Base-by-base conservation (phyloP, 495 filamentous ascomycete species). In the Lentithecium fluviatile region DNA sequence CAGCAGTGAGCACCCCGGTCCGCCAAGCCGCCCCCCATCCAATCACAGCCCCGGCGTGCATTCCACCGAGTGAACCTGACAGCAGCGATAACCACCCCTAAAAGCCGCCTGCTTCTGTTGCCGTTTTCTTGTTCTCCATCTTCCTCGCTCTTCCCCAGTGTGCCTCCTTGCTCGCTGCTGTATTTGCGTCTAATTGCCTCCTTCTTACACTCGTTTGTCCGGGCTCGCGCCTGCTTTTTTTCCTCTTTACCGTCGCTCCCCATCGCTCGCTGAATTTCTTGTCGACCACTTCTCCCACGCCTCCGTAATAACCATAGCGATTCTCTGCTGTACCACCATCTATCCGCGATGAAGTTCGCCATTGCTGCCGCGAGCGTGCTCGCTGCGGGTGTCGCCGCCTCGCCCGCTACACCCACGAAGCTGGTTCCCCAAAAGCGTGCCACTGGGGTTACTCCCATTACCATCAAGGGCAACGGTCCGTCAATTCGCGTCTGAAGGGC, bases 301-400 rank as follows among this genome's bases (percentile, higher is more conserved):
- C 23, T 29, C 32, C 24, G 15, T 3, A 38, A 38, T 40, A 13
- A 24, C 48, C 12, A n/a, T n/a, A n/a, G 17, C 13, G 12, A 12
- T 52, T 32, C 17, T 23, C 8, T 46, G 29, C 2, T 24, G 19
- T 24, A 21, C 58, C 4, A 46, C n/a, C 25, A 20, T 26, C 34
- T 29, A 17, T 19, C 20, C n/a, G 69, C 25, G 42, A 74, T 74
- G 72, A 74, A 74, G 70, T 45, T 49, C 13, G 58, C 52, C 19
- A 58, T 74, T 26, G 56, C 56, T 46, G 70, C 64, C 52, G 63
- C 69, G 29, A 64, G 63, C 37, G 69, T 63, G 10, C 40, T 68
- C 45, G 11, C 56, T 29, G 65, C 47, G 38, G 48, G 60, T 37
- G 70, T 61, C 11, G 55, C 64, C 10, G 56, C 65, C 12, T 48